These are phyloP conservation scores for Arthrinium phaeospermum DNA, from an alignment of 2,329 filamentous ascomycete genomes.

Conservation along the genomic window DNA sequence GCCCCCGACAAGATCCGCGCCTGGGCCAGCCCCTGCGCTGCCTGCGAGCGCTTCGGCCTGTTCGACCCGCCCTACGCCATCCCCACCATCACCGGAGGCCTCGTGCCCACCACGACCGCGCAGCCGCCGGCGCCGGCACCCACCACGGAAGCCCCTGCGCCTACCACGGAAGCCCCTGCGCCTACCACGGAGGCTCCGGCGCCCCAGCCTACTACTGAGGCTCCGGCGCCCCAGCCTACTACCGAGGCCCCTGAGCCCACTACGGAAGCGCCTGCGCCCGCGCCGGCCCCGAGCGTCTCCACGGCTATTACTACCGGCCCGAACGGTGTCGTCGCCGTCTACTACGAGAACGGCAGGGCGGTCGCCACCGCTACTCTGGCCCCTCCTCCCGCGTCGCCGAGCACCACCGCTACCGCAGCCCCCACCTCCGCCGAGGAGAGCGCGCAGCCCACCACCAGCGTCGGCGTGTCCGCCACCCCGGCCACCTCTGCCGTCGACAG, in stretches of 20 bases:
- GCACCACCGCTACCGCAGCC: not conserved
- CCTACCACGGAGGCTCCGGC: conserved; percentile 25
- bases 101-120: conserved; percentile 30
- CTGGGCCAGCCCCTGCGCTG: conserved; percentile 44
- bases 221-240: conserved; percentile 13
- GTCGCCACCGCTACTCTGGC: conserved; percentile 23
- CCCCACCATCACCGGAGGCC: conserved; percentile 38
- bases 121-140: conserved; percentile 24
- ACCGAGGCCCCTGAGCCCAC: conserved; percentile 27
- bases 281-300: conserved; percentile 6
- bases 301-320: conserved; percentile 16
- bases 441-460: conserved; percentile 22
- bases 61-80: conserved; percentile 48
- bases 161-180: conserved; percentile 26
- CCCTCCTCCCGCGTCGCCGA: conserved; percentile 17
- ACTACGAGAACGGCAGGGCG: conserved; percentile 23
- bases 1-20: conserved; percentile 37
- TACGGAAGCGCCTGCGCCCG: not conserved
- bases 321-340: conserved; percentile 23
- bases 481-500: not conserved
- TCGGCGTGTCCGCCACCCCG: not conserved
- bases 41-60: conserved; percentile 43
- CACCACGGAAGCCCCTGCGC: conserved; percentile 26
- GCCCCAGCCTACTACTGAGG: conserved; percentile 24
- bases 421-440: conserved; percentile 16